Evolutionary conservation across 345 rosid species (phyloP), one percentile per base, ranked within the genome.

Genomic region (Acer yangbiense): DNA sequence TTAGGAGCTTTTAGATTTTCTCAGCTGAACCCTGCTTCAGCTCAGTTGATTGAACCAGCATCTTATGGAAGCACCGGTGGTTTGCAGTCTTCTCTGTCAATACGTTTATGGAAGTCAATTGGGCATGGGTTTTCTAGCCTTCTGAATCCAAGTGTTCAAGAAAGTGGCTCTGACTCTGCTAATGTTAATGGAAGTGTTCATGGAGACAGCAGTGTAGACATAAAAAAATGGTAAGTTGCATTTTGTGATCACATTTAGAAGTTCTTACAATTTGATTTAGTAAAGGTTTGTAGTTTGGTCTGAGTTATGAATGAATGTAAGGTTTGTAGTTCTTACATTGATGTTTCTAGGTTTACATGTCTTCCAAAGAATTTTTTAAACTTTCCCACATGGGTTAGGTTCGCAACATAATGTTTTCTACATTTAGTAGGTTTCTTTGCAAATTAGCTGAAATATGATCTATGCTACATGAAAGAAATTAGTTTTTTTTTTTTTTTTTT

Each of bases 1-100:
- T 58, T 96, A 76, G 99, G 97, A 27, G 95, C 94, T 46, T 76
- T 93, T 68, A 90, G 98, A 75, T 96, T 93, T 80, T 92, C 99
- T 3, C 93, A 89, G 72, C 83, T 96, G 69, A 85, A 87, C 77
- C 90, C 89, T 14, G 90, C 88, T 16, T 90, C 95, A 63, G 98
- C 98, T n/a, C 25, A 9, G 63, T 68, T 29, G 13, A 63, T 78
- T 2, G 93, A 88, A 77, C 72, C 81, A 12, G 80, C 88, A 48
- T 70, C 86, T n/a, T 32, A 39, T 57, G 81, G 54, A 3, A 48
- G 77, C 71, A 69, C 70, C 6, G 61, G 55, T 48, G 79, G 75
- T 82, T 79, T 77, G 72, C 89, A 83, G 73, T 71, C 83, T 4
- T 87, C 93, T 12, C 86, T 89, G 81, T 81, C 90, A 27, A 78